phyloP scores from a whole-genome alignment of 2,329 filamentous ascomycete genomes.

The Lachnellula arida region DNA sequence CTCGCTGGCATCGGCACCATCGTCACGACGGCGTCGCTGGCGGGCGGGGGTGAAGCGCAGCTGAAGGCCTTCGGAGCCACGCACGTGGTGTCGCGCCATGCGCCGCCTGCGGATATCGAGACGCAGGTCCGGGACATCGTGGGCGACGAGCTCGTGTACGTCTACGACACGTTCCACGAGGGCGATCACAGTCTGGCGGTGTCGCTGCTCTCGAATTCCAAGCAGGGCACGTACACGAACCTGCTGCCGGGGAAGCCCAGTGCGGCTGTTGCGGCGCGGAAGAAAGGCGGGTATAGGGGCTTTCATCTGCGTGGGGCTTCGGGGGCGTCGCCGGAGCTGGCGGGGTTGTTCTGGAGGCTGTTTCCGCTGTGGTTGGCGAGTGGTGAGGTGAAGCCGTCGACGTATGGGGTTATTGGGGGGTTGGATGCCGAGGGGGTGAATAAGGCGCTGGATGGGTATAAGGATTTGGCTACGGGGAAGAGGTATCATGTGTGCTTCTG shows the following conservation, averaged over 20 bases:
- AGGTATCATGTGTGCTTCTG: slow-evolving; percentile 6
- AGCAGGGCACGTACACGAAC: slow-evolving; percentile 33
- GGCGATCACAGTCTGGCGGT: slow-evolving; percentile 29
- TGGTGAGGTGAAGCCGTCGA: slow-evolving; percentile 31
- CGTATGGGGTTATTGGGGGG: slow-evolving; percentile 32
- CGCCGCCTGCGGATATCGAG: slow-evolving; percentile 24
- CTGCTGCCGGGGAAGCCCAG: slow-evolving; percentile 26
- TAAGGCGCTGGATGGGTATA: slow-evolving; percentile 35
- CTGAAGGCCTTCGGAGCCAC: slow-evolving; percentile 37
- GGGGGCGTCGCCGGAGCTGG: neutral
- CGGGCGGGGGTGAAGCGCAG: slow-evolving; percentile 24
- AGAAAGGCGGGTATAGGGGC: no score
- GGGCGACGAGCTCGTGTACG: slow-evolving; percentile 37
- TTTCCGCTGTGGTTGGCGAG: slow-evolving; percentile 29
- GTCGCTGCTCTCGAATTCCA: slow-evolving; percentile 33
- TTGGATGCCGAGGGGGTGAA: slow-evolving; percentile 34
- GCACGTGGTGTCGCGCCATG: slow-evolving; percentile 38
- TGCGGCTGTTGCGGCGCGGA: slow-evolving; percentile 6
- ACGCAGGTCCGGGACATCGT: slow-evolving; percentile 33
- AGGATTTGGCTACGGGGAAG: slow-evolving; percentile 30
- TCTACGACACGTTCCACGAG: slow-evolving; percentile 33
- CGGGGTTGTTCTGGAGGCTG: slow-evolving; percentile 30
- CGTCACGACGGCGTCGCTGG: slow-evolving; percentile 29
- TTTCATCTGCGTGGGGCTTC: no score
- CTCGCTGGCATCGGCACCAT: slow-evolving; percentile 37